Evolutionary conservation across 805 yeast species (phyloP), one percentile per base, ranked within the genome.

Genomic region (Kazachstania africana): DNA sequence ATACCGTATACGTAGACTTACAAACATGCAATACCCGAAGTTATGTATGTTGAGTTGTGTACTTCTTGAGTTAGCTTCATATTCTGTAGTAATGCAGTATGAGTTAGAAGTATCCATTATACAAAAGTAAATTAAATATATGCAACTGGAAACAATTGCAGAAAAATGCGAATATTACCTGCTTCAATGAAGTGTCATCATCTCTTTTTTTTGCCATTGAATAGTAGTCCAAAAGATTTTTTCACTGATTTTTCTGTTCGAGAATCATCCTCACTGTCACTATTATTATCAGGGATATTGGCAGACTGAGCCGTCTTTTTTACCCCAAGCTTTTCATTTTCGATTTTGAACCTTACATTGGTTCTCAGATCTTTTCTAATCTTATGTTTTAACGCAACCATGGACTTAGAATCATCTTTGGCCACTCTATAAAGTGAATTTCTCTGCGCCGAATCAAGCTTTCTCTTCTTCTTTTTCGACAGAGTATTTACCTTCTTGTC

Each of bases 351-450:
- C 34, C 34, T 26, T 37, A 36, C n/a, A 45, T 24, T n/a, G 29
- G 32, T 9, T 40, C 41, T 32, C 46, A 35, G 36, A 2, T 41
- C 40, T 17, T 45, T 41, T 25, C 53, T 43, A 46, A 56, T 47
- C 42, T 51, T 56, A 23, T 52, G 37, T 36, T 56, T 56, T 24
- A 56, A 40, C 1, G 60, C 55, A 9, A 48, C 38, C 53, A 55
- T 56, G 1, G 61, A 60, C 27, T 43, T 45, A 3, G 59, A 51
- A 33, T 56, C 61, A 31, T 48, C 51, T 28, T 52, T 50, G 4
- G 47, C 42, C 2, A 44, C 40, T 32, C 48, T 45, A 32, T 52
- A 48, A 9, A 50, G 43, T 26, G 34, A 41, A 28, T 36, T 45
- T 21, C 35, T 32, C 20, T 28, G 33, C 6, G 37, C 21, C 12